phyloP scores from a whole-genome alignment of 2,329 filamentous ascomycete genomes.

The Exophiala bonariae region DNA sequence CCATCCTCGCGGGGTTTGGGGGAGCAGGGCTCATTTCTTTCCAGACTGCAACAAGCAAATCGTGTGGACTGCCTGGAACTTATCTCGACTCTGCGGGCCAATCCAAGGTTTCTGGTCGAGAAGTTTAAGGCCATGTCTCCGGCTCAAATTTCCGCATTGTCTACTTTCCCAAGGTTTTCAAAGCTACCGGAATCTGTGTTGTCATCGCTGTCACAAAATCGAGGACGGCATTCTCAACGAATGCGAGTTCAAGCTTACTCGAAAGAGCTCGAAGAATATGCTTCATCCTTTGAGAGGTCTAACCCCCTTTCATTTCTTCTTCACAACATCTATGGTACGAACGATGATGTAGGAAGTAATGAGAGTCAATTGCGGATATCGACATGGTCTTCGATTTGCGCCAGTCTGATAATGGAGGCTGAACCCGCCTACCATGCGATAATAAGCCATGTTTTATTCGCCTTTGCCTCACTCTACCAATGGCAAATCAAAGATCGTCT shows the following conservation, averaged over 20 bases:
- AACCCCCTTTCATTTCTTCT: conserved; percentile 82
- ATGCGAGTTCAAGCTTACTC: conserved; percentile 45
- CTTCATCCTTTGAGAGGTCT: conserved; percentile 84
- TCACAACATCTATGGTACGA: conserved; percentile 86
- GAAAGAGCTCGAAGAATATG: conserved; percentile 72
- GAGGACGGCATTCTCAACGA: conserved; percentile 49
- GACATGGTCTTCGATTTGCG: conserved; percentile 85
- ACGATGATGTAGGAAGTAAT: conserved; percentile 74
- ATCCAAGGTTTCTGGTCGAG: conserved; percentile 83
- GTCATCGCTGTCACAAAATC: conserved; percentile 60
- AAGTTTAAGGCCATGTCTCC: conserved; percentile 74
- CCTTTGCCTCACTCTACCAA: conserved; percentile 81
- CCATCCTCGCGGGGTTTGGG: conserved; percentile 1
- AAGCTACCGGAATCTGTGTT: conserved; percentile 83
- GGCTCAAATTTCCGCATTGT: conserved; percentile 74
- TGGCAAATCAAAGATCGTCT: conserved; percentile 89
- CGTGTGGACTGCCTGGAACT: conserved; percentile 77
- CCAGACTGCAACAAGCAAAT: conserved; percentile 73
- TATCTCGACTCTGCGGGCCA: conserved; percentile 77
- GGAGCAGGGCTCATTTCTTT: conserved; percentile 38
- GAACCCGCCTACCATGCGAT: conserved; percentile 78
- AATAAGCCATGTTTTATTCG: conserved; percentile 79
- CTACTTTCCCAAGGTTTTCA: conserved; percentile 74
- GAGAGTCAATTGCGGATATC: conserved; percentile 79
- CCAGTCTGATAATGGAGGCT: conserved; percentile 75